Conservation (phyloP, 192 early-diverging fungal species). For the Dissophora globulifera region DNA sequence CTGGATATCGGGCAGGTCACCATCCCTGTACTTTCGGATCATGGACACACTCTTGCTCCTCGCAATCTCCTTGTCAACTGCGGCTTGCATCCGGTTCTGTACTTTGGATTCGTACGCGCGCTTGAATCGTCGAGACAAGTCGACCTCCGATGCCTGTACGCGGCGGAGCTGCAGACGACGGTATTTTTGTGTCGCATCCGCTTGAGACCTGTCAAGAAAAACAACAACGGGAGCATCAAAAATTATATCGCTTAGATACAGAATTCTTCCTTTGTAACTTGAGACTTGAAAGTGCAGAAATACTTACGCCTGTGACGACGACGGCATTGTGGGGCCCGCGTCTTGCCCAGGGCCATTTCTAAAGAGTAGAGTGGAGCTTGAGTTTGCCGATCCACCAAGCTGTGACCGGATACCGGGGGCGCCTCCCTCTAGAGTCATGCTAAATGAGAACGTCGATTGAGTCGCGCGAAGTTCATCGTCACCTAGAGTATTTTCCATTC, state of each 20-base stretch:
- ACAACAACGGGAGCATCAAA: too few species aligned
- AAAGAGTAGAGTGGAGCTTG: slow-evolving; percentile 34
- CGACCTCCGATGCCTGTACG: not conserved
- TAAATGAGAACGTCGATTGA: slow-evolving; percentile 56
- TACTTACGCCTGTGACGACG: too few species aligned
- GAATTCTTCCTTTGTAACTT: too few species aligned
- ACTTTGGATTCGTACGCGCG: slow-evolving; percentile 20
- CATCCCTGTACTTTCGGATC: slow-evolving; percentile 70
- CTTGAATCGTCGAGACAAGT: slow-evolving; percentile 18
- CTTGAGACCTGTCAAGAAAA: slow-evolving; percentile 1
- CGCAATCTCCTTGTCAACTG: slow-evolving; percentile 55
- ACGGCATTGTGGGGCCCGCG: not conserved
- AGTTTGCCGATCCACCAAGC: slow-evolving; percentile 20
- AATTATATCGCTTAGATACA: too few species aligned
- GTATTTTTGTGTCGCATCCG: slow-evolving; percentile 19
- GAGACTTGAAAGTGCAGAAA: too few species aligned
- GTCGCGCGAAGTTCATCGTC: slow-evolving; percentile 54
- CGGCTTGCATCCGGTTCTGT: not conserved
- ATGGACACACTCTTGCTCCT: slow-evolving; percentile 66
- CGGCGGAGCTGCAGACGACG: slow-evolving; percentile 25
- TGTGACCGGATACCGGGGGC: slow-evolving; percentile 35
- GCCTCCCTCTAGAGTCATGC: slow-evolving; percentile 55
- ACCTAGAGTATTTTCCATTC: slow-evolving; percentile 1
- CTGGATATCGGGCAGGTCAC: slow-evolving; percentile 85
- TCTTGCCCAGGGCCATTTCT: slow-evolving; percentile 11